Evolutionary conservation across 306 rosid genomes (phyloP).

Genomic region (Phaseolus lunatus): DNA sequence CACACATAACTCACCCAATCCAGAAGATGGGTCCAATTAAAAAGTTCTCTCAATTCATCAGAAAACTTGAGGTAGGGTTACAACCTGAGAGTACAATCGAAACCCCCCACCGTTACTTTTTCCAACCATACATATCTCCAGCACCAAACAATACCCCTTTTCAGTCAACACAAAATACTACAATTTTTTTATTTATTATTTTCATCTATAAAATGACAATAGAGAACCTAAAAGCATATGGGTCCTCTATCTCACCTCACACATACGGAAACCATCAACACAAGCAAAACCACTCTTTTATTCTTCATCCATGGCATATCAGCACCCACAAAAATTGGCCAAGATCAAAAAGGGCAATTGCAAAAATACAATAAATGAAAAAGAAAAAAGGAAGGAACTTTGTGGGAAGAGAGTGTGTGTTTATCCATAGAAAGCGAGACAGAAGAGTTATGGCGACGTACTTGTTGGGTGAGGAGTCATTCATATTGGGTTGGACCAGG

Average conservation of each 20-base stretch:
- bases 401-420: not conserved
- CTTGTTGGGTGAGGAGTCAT: conserved; percentile 38
- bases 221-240: not conserved
- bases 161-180: not conserved
- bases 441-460: conserved; percentile 1
- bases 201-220: not conserved
- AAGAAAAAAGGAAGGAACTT: not conserved
- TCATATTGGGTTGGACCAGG: conserved; percentile 16
- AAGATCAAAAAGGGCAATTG: not conserved
- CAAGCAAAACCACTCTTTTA: conserved; percentile 10
- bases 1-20: conserved; percentile 18
- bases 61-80: conserved; percentile 7
- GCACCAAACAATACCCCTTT: conserved; percentile 8
- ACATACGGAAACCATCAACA: conserved; percentile 4
- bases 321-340: conserved; percentile 9
- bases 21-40: not conserved
- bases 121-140: not conserved
- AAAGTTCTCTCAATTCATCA: not conserved
- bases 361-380: not conserved
- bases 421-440: conserved; percentile 36
- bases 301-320: not conserved
- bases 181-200: too few species aligned
- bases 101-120: not conserved
- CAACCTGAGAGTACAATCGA: conserved; percentile 2
- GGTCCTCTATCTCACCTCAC: not conserved